Conservation (phyloP, 192 early-diverging fungal species). For the Mortierella antarctica region DNA sequence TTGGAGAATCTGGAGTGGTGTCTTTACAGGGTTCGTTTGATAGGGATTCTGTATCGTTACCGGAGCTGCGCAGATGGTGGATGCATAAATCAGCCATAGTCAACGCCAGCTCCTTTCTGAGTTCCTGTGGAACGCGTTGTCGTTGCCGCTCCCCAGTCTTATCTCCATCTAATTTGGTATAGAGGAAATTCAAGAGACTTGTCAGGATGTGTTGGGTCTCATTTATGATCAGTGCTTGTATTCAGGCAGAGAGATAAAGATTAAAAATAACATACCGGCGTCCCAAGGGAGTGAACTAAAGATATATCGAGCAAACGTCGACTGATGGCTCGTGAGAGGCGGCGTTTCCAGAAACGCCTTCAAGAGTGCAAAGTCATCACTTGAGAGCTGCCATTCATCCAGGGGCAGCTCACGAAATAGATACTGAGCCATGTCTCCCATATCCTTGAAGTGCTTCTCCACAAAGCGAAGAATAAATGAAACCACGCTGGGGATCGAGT, state of each 20-base stretch:
- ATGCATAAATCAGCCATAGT: slow-evolving; percentile 28
- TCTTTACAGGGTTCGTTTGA: background rate
- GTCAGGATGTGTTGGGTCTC: background rate
- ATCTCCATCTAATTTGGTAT: background rate
- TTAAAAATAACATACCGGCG: slow-evolving; percentile 8
- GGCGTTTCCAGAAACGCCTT: slow-evolving; percentile 39
- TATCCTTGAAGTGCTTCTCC: slow-evolving; percentile 44
- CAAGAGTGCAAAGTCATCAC: slow-evolving; percentile 45
- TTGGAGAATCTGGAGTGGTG: background rate
- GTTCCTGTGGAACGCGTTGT: background rate
- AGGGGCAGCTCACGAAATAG: slow-evolving; percentile 58
- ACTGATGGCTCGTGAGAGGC: slow-evolving; percentile 29
- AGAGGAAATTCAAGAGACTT: background rate
- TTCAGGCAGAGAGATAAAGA: too few species aligned
- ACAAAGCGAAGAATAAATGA: slow-evolving; percentile 55
- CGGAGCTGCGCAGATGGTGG: slow-evolving; percentile 10
- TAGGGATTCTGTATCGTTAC: background rate
- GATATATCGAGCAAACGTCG: slow-evolving; percentile 25
- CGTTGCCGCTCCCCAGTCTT: background rate
- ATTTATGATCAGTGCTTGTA: background rate
- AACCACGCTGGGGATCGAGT: slow-evolving; percentile 36
- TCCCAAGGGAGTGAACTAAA: slow-evolving; percentile 24
- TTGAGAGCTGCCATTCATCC: slow-evolving; percentile 51
- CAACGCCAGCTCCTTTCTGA: slow-evolving; percentile 27
- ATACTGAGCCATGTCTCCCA: slow-evolving; percentile 59